These are phyloP conservation scores for Macrotyloma uniflorum DNA, from an alignment of 306 rosid species.

Conservation along the genomic window DNA sequence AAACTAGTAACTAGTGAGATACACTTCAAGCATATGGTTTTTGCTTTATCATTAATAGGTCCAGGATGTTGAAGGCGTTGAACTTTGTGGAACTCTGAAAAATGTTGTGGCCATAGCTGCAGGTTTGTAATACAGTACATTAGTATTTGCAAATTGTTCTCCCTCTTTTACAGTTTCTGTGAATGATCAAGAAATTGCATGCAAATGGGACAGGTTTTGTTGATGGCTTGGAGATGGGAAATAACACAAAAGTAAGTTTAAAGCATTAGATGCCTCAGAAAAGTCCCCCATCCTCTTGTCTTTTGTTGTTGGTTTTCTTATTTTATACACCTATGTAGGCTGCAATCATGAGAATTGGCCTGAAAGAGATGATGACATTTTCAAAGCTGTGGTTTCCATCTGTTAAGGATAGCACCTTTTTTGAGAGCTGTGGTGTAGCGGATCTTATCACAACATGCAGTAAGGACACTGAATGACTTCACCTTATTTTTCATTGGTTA, in stretches of 20 bases:
- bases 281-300: not conserved
- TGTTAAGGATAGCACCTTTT: conserved; percentile 87
- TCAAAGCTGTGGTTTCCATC: conserved; percentile 88
- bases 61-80: conserved; percentile 95
- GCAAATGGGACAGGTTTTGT: conserved; percentile 76
- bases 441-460: conserved; percentile 98
- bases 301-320: conserved; percentile 28
- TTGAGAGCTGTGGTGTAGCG: conserved; percentile 98
- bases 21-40: conserved; percentile 15
- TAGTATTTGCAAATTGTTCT: conserved; percentile 14
- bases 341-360: conserved; percentile 97
- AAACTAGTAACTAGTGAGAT: conserved; percentile 2
- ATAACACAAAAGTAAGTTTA: conserved; percentile 81
- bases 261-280: conserved; percentile 21
- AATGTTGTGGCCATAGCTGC: conserved; percentile 96
- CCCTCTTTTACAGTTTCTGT: conserved; percentile 14
- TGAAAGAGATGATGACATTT: conserved; percentile 89
- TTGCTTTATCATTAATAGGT: conserved; percentile 53
- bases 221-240: conserved; percentile 99
- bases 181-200: conserved; percentile 36
- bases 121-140: conserved; percentile 49
- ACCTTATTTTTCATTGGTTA: not conserved
- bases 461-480: conserved; percentile 51
- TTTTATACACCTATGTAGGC: conserved; percentile 53
- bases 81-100: conserved; percentile 94